These are phyloP conservation scores for Carex scoparia DNA, from an alignment of 176 grass and related monocot species.

Conservation along the genomic window DNA sequence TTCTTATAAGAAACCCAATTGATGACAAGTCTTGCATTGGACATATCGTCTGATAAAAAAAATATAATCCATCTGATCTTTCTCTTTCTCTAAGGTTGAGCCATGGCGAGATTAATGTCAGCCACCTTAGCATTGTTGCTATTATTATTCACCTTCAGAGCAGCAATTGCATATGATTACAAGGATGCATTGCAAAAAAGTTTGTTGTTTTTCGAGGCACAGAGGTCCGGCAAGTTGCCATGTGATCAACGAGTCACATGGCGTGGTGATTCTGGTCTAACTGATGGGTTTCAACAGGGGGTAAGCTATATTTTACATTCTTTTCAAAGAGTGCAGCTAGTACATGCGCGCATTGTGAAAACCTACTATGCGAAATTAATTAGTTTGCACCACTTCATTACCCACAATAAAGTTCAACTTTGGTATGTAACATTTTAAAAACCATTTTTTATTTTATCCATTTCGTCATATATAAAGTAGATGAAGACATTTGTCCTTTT, in stretches of 20 bases:
- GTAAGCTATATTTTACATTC: constrained; percentile 18
- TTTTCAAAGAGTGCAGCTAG: too few relatives aligned
- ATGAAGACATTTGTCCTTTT: too few relatives aligned
- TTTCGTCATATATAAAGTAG: too few relatives aligned
- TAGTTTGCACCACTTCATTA: too few relatives aligned
- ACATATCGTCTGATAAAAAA: too few relatives aligned
- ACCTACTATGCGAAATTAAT: too few relatives aligned
- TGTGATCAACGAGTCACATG: constrained; percentile 51
- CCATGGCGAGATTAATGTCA: constrained; percentile 46
- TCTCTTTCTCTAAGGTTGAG: constrained; percentile 24
- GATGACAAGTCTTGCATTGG: constrained; percentile 18
- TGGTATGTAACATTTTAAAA: too few relatives aligned
- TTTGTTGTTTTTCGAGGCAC: constrained; percentile 82
- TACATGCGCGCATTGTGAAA: too few relatives aligned
- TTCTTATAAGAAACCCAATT: constrained; percentile 35
- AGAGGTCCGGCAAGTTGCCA: constrained; percentile 85
- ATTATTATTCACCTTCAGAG: constrained; percentile 15
- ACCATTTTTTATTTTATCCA: too few relatives aligned
- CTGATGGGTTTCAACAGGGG: constrained; percentile 60
- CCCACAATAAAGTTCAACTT: too few relatives aligned
- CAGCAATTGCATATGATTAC: constrained; percentile 39
- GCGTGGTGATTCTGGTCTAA: constrained; percentile 79
- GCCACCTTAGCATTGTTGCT: constrained; percentile 33
- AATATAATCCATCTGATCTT: neutral
- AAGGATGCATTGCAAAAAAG: constrained; percentile 66